These are phyloP conservation scores for Pythium graminicola DNA, from an alignment of 352 stramenopile species.

Conservation along the genomic window DNA sequence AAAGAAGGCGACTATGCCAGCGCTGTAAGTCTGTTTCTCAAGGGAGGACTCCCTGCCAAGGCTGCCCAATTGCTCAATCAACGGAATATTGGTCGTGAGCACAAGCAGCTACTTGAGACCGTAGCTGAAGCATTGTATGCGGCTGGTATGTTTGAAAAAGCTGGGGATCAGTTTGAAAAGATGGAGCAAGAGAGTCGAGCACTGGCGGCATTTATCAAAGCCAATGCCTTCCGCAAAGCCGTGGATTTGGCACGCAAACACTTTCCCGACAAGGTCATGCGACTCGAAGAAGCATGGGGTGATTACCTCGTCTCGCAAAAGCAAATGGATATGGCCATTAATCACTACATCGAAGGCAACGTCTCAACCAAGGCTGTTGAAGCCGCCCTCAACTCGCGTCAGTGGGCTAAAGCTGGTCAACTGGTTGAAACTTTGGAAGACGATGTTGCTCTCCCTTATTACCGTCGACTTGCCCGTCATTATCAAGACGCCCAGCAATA, in stretches of 20 bases:
- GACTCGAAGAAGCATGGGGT: slow-evolving; percentile 90
- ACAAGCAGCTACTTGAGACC: slow-evolving; percentile 85
- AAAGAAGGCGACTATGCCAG: slow-evolving; percentile 86
- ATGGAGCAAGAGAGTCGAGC: slow-evolving; percentile 89
- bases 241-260: slow-evolving; percentile 89
- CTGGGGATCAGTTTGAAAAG: slow-evolving; percentile 91
- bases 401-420: slow-evolving; percentile 91
- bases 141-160: slow-evolving; percentile 90
- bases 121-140: slow-evolving; percentile 86
- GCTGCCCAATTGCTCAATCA: slow-evolving; percentile 83
- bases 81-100: slow-evolving; percentile 80
- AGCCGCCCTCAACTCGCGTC: slow-evolving; percentile 87
- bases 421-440: slow-evolving; percentile 89
- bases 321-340: slow-evolving; percentile 95
- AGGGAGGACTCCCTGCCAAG: slow-evolving; percentile 89
- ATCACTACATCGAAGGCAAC: slow-evolving; percentile 95
- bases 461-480: slow-evolving; percentile 81
- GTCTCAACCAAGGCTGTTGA: slow-evolving; percentile 90
- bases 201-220: slow-evolving; percentile 90
- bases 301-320: slow-evolving; percentile 91
- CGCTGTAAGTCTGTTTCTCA: slow-evolving; percentile 91
- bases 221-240: slow-evolving; percentile 88
- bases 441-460: slow-evolving; percentile 88
- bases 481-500: slow-evolving; percentile 86
- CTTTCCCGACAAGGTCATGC: slow-evolving; percentile 89